Evolutionary conservation across 2,329 filamentous ascomycete species (phyloP), one percentile per base, ranked within the genome.

Genomic region (Monosporascus sp.): DNA sequence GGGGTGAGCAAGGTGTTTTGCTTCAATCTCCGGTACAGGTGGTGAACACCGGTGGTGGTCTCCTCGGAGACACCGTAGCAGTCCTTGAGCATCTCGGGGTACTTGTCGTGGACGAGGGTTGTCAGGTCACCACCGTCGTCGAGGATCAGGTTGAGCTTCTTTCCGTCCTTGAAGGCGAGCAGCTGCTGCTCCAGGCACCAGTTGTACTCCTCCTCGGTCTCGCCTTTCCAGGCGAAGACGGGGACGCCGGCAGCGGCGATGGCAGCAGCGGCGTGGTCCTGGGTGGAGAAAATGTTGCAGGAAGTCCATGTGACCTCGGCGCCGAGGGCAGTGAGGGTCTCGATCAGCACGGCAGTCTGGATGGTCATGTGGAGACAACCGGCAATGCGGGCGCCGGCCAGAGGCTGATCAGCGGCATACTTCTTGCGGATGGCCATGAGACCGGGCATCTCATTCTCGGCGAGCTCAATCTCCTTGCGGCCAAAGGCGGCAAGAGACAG

Each of bases 181-280:
- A 99, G 88, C 83, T 97, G 94, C 85, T 99, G 94, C 84, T 97
- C 93, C 71, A 97, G 82, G 79, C 94, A 99, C 94, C 94, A 97
- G 77, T 96, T 85, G 86, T 97, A 99, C 83, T 97, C 94, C 81
- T 97, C 94, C 80, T 99, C 94, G 66, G 93, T 96, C 90, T 99
- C 94, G 71, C 92, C 82, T 77, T 85, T 86, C 82, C 83, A 85
- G 74, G 83, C 82, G 62, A 84, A 83, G 68, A 99, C 93, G 68
- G 93, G 92, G 62, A 95, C 88, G 74, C 93, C 94, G 52, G 86
- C 81, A 54, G 93, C 94, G 66, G 94, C 94, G 78, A 99, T 97
- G 74, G 94, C 94, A 64, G 94, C 92, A 52, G 94, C 94, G 68
- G 94, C 94, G 79, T 97, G 93, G 80, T 97, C 94, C 79, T 97